Conservation (phyloP, 257 asterid genomes). For the Solanum ossicruentum region DNA sequence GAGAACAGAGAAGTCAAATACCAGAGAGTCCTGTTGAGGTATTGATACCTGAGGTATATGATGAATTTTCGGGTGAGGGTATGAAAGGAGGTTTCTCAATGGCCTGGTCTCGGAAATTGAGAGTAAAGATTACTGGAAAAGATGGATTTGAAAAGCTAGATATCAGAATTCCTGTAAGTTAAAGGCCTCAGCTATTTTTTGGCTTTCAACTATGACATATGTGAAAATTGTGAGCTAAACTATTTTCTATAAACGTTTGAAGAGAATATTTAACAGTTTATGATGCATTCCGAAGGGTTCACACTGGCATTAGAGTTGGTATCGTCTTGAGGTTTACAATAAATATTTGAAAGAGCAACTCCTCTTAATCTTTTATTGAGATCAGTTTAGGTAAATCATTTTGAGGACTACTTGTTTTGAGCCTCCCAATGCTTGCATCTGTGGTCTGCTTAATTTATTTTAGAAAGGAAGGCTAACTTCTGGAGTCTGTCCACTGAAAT, state of each 20-base stretch:
- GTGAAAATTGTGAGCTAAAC: neutral
- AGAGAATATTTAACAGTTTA: neutral
- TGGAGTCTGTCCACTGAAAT: neutral
- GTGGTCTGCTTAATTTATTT: neutral
- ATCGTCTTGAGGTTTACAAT: neutral
- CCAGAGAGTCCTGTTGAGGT: slow-evolving; percentile 50
- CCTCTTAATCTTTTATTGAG: neutral
- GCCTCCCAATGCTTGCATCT: neutral
- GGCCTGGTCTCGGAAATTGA: slow-evolving; percentile 67
- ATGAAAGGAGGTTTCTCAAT: slow-evolving; percentile 35
- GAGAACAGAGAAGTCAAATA: slow-evolving; percentile 22
- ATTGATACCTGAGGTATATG: slow-evolving; percentile 61
- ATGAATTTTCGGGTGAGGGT: slow-evolving; percentile 25
- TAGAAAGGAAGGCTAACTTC: neutral
- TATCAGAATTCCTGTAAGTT: slow-evolving; percentile 80
- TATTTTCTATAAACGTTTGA: neutral
- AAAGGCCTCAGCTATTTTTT: neutral
- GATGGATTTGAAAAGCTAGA: slow-evolving; percentile 89
- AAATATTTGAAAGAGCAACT: neutral
- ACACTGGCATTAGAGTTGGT: neutral
- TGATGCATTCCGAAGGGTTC: neutral
- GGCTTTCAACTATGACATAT: neutral
- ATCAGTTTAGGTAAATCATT: neutral
- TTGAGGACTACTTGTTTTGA: neutral
- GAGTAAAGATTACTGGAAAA: slow-evolving; percentile 76